Conservation (phyloP, 495 filamentous ascomycete genomes). For the Penicillium lagena region DNA sequence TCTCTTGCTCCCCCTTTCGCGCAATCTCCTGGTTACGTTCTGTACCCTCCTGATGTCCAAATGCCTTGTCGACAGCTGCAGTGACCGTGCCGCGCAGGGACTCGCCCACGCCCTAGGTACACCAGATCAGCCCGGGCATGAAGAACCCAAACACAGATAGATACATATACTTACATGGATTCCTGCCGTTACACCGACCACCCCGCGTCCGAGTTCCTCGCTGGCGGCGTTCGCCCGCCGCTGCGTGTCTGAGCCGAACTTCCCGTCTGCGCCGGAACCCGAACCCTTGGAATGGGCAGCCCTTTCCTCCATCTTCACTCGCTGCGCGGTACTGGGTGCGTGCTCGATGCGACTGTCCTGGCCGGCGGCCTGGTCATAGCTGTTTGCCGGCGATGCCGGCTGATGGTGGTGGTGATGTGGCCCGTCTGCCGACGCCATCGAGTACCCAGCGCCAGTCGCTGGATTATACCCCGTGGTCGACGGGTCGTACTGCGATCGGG, state of each 20-base stretch:
- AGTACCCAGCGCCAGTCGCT: conserved; percentile 23
- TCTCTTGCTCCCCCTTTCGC: conserved; percentile 28
- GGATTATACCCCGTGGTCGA: conserved; percentile 16
- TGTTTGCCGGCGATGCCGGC: conserved; percentile 2
- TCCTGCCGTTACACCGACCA: conserved; percentile 21
- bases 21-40: conserved; percentile 33
- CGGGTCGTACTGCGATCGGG: conserved; percentile 17
- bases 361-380: conserved; percentile 1
- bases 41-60: conserved; percentile 30
- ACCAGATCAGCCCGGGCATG: neutral
- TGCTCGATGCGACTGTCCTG: conserved; percentile 10
- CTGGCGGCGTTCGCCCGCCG: neutral
- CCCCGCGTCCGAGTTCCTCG: conserved; percentile 7
- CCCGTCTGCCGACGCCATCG: conserved; percentile 1
- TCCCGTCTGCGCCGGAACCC: conserved; percentile 1
- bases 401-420: conserved; percentile 3
- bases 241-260: too few species aligned
- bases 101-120: conserved; percentile 33
- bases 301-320: conserved; percentile 6
- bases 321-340: conserved; percentile 11
- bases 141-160: neutral
- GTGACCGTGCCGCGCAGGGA: conserved; percentile 35
- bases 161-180: conserved; percentile 27
- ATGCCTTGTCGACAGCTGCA: conserved; percentile 32
- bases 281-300: neutral